phyloP scores from a whole-genome alignment of 768 basidiomycete species.

The Phaeotremella skinneri region DNA sequence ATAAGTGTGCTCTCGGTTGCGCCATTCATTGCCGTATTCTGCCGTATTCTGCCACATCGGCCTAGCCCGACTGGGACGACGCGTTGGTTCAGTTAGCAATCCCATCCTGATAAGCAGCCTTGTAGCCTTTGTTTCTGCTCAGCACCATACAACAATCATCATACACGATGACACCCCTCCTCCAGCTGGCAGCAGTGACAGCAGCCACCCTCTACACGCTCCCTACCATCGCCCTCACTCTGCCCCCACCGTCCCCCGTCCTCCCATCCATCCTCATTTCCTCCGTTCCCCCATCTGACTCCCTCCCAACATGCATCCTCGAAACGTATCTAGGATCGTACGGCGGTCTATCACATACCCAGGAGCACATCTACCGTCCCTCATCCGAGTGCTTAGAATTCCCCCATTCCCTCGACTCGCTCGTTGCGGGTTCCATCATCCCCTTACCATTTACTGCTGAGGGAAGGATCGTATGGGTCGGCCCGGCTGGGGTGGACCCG shows the following conservation, averaged over 20 bases:
- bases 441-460: slow-evolving; percentile 2
- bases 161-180: no score
- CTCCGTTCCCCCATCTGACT: slow-evolving; percentile 1
- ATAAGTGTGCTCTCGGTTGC: no score
- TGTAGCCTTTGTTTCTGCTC: no score
- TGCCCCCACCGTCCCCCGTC: background rate
- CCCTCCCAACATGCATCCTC: slow-evolving; percentile 18
- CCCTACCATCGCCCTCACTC: slow-evolving; percentile 1
- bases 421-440: slow-evolving; percentile 26
- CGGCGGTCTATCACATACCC: slow-evolving; percentile 7
- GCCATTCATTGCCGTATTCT: no score
- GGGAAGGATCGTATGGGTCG: slow-evolving; percentile 48
- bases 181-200: background rate
- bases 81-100: no score
- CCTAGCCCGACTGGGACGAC: no score
- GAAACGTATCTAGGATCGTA: slow-evolving; percentile 28
- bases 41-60: no score
- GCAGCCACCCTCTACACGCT: slow-evolving; percentile 6
- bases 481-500: slow-evolving; percentile 51
- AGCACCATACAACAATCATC: background rate
- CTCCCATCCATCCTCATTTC: slow-evolving; percentile 9
- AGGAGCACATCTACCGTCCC: slow-evolving; percentile 33
- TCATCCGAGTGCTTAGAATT: slow-evolving; percentile 21
- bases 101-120: no score
- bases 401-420: slow-evolving; percentile 14